Evolutionary conservation across 1,139 yeast species (phyloP).

Genomic region (Candida smagusa): DNA sequence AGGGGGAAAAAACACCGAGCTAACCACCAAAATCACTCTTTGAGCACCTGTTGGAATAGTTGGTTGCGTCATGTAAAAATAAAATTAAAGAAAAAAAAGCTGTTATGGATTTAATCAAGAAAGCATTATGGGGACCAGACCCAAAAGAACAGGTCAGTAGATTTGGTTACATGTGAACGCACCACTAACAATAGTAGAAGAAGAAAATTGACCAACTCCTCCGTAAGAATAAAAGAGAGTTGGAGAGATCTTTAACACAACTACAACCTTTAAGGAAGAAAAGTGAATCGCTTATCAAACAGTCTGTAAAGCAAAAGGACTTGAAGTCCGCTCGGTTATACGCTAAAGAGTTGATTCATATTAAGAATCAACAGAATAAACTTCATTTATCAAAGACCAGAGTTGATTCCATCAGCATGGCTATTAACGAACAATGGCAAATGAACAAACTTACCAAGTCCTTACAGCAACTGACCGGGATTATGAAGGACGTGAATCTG

Average conservation of each 20-base stretch:
- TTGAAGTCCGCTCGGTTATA: conserved; percentile 69
- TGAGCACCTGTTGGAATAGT: conserved; percentile 7
- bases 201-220: conserved; percentile 77
- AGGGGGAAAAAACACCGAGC: conserved; percentile 40
- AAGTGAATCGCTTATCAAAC: conserved; percentile 71
- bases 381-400: conserved; percentile 81
- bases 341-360: conserved; percentile 77
- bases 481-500: conserved; percentile 87
- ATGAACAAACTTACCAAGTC: conserved; percentile 80
- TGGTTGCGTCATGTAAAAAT: background rate
- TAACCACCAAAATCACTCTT: conserved; percentile 24
- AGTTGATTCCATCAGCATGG: conserved; percentile 79
- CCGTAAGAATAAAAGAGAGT: conserved; percentile 79
- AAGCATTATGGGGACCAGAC: conserved; percentile 92
- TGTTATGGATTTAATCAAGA: conserved; percentile 68
- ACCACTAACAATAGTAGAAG: conserved; percentile 37
- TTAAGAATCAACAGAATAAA: conserved; percentile 71
- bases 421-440: conserved; percentile 89
- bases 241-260: conserved; percentile 74
- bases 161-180: too few relatives aligned
- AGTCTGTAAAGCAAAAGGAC: conserved; percentile 78
- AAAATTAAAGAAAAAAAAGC: background rate
- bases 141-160: conserved; percentile 77
- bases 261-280: conserved; percentile 63
- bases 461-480: conserved; percentile 70